Evolutionary conservation across 2,329 filamentous ascomycete genomes (phyloP).

Genomic region (Coniosporium tulheliwenetii): DNA sequence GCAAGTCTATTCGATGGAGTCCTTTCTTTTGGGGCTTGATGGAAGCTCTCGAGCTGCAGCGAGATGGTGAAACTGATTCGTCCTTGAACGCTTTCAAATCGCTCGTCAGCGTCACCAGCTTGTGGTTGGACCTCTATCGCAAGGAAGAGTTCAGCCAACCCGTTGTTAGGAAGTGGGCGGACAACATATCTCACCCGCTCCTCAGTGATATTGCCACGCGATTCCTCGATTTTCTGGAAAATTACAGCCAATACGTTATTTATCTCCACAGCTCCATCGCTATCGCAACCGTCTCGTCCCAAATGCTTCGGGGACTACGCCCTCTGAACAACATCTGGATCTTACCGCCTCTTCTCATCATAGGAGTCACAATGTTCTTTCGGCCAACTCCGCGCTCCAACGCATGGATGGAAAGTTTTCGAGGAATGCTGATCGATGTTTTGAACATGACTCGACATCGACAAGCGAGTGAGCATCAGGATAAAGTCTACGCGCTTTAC

Average conservation of each 20-base stretch:
- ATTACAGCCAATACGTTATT: too few species aligned
- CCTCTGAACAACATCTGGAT: background rate
- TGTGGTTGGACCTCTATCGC: background rate
- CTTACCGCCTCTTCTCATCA: background rate
- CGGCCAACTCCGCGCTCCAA: background rate
- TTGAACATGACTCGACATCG: constrained; percentile 1
- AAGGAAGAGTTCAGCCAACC: background rate
- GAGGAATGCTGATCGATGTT: background rate
- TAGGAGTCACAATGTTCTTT: background rate
- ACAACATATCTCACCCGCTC: background rate
- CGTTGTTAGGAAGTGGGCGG: background rate
- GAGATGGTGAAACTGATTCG: too few species aligned
- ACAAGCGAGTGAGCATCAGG: background rate
- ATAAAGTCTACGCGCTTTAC: background rate
- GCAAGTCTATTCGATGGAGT: background rate
- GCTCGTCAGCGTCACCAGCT: background rate
- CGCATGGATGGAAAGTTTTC: background rate
- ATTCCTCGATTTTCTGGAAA: background rate
- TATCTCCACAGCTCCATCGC: background rate
- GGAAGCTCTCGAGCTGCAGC: background rate
- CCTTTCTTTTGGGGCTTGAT: background rate
- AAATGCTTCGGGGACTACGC: background rate
- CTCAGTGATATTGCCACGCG: background rate
- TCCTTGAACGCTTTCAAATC: background rate
- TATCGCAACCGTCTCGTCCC: background rate